Evolutionary conservation across 2,329 filamentous ascomycete species (phyloP), one percentile per base, ranked within the genome.

Genomic region (Arthrocladium fulminans): DNA sequence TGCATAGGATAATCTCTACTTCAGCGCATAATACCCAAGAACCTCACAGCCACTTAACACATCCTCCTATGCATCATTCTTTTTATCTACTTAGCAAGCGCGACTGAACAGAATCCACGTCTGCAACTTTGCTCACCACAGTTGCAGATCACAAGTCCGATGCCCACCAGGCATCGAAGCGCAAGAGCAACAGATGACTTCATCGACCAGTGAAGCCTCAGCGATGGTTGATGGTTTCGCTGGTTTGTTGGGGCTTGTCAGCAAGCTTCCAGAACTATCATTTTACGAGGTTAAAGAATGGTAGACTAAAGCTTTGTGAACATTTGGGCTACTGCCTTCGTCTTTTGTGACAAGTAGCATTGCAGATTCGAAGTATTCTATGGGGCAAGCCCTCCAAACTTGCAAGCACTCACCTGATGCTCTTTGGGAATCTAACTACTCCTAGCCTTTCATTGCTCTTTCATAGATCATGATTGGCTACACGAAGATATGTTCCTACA

Each of bases 251-350:
- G 38, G 20, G 19, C 42, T 48, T 34, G 29, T 17, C 19, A 46
- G 50, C 54, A 40, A 58, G 72, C 66, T 66, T 60, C 75, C 74
- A 75, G 74, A 77, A 67, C 74, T 75, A 70, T 67, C 63, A 59
- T 66, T 60, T 65, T 64, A 52, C 54, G 61, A 75, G 73, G 49
- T 63, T 64, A 65, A 73, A 65, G 70, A 68, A 66, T 65, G 67
- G 65, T 67, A 70, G 74, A 77, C 74, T 77, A 77, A 73, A 71
- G 73, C 72, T 69, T 69, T 59, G 73, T 73, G 67, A 65, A 77
- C 72, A 76, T 64, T n/a, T n/a, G n/a, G n/a, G n/a, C n/a, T n/a
- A n/a, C n/a, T n/a, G n/a, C n/a, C n/a, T n/a, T n/a, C n/a, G n/a
- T n/a, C n/a, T n/a, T n/a, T n/a, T n/a, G n/a, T n/a, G n/a, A n/a